Conservation (phyloP, 75 land plant genomes). For the Azolla pinnata region DNA sequence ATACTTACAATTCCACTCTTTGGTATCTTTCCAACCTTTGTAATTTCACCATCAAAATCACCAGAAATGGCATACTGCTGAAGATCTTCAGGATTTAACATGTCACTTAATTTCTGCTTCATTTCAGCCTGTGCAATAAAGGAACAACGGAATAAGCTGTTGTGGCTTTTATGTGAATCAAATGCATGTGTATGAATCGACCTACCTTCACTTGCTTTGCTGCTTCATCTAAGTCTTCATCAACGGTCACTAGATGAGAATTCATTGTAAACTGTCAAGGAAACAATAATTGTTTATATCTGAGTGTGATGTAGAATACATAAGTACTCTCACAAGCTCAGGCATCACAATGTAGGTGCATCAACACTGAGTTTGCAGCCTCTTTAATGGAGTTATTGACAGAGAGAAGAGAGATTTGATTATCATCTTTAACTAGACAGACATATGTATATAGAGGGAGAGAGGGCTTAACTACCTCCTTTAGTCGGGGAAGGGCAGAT, state of each 20-base stretch:
- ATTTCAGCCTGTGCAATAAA: constrained; percentile 49
- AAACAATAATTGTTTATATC: background rate
- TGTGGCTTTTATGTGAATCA: background rate
- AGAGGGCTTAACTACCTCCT: constrained; percentile 36
- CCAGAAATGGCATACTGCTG: constrained; percentile 71
- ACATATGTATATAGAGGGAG: too few species aligned
- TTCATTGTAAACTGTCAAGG: constrained; percentile 44
- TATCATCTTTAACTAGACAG: too few species aligned
- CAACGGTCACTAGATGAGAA: constrained; percentile 54
- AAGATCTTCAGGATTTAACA: constrained; percentile 52
- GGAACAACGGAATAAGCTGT: background rate
- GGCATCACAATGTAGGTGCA: too few species aligned
- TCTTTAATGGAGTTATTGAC: too few species aligned
- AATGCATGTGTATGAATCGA: background rate
- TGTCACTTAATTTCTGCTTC: constrained; percentile 36
- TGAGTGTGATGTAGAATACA: background rate
- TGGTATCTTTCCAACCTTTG: constrained; percentile 46
- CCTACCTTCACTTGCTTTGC: constrained; percentile 70
- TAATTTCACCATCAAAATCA: constrained; percentile 69
- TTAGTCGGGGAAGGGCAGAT: constrained; percentile 54
- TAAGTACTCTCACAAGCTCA: background rate
- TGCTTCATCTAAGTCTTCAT: constrained; percentile 72
- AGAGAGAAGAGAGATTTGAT: too few species aligned
- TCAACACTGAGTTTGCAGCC: too few species aligned
- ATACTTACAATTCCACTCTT: constrained; percentile 60